These are phyloP conservation scores for Vachellia pachyceras DNA, from an alignment of 306 rosid genomes.

Conservation along the genomic window DNA sequence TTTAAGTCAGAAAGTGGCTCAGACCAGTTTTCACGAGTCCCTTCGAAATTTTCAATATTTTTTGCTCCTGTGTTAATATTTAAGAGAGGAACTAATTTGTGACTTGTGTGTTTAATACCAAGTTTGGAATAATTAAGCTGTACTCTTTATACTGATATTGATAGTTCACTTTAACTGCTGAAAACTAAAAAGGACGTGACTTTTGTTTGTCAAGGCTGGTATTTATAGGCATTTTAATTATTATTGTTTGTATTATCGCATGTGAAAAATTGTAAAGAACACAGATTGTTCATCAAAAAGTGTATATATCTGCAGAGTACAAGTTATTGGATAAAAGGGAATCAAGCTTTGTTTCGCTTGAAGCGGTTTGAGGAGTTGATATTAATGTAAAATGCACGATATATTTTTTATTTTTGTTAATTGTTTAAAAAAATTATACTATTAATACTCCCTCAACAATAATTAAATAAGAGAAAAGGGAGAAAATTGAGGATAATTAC, in stretches of 20 bases:
- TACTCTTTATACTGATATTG: background rate
- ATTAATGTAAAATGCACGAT: no score
- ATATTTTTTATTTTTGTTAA: no score
- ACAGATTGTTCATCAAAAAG: background rate
- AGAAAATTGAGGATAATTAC: no score
- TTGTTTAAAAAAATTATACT: no score
- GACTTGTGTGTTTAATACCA: background rate
- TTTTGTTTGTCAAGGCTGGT: background rate
- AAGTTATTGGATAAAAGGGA: no score
- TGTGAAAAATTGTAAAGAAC: background rate
- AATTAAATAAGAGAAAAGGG: no score
- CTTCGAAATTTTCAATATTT: background rate
- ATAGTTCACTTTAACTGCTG: background rate
- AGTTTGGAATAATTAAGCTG: background rate
- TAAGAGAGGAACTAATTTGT: background rate
- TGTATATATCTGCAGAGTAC: no score
- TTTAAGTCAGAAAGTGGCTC: background rate
- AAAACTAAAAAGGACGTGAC: background rate
- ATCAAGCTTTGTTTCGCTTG: no score
- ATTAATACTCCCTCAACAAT: no score
- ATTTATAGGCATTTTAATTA: background rate
- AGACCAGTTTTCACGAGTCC: background rate
- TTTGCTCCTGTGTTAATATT: background rate
- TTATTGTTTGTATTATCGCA: background rate
- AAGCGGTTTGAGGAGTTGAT: no score